These are phyloP conservation scores for Akebia trifoliata DNA, from an alignment of 164 flowering plant genomes.

Conservation along the genomic window DNA sequence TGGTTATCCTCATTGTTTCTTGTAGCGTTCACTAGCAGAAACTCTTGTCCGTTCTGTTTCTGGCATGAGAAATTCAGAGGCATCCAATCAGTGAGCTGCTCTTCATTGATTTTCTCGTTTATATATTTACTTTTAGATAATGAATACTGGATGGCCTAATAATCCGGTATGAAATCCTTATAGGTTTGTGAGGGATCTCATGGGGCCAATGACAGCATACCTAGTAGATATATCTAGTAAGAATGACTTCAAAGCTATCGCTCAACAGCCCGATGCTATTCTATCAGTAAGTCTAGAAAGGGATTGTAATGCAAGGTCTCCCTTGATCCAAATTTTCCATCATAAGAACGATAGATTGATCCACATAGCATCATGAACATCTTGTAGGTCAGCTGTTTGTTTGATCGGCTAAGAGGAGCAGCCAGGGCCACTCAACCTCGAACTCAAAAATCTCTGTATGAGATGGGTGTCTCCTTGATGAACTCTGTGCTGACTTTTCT, in stretches of 20 bases:
- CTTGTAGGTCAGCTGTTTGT: conserved; percentile 70
- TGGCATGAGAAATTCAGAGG: conserved; percentile 58
- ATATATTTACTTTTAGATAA: neutral
- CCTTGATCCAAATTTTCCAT: neutral
- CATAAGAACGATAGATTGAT: neutral
- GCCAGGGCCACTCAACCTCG: conserved; percentile 84
- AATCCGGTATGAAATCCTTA: conserved; percentile 4
- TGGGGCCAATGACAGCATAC: conserved; percentile 53
- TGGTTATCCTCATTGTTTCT: neutral
- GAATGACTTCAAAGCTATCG: conserved; percentile 51
- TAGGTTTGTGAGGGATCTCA: conserved; percentile 77
- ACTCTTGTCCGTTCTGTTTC: conserved; percentile 71
- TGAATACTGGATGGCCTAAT: neutral
- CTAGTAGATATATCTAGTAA: conserved; percentile 58
- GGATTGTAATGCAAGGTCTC: neutral
- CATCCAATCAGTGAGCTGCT: conserved; percentile 68
- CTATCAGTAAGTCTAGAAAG: conserved; percentile 42
- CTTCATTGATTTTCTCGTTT: neutral
- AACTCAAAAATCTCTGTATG: conserved; percentile 78
- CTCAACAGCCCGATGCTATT: conserved; percentile 76
- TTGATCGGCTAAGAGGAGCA: conserved; percentile 94
- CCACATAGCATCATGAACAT: neutral
- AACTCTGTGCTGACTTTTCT: conserved; percentile 57
- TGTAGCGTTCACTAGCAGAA: conserved; percentile 87
- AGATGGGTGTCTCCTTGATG: conserved; percentile 70